Base-by-base conservation (phyloP, 495 filamentous ascomycete genomes). In the Penicillium salamii region DNA sequence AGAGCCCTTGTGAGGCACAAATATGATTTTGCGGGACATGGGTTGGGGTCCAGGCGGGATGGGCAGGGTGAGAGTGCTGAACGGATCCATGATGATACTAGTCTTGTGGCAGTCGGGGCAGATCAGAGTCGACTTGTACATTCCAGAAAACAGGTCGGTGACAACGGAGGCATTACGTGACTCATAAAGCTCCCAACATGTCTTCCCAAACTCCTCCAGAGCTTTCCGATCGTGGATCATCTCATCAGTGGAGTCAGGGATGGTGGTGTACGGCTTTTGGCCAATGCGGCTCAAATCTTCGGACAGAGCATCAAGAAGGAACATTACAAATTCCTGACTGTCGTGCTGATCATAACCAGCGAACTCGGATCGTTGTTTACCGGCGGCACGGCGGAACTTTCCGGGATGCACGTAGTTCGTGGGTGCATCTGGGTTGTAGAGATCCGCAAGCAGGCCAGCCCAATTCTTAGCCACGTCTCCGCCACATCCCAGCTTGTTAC, bases 51-150 rank as follows among this genome's bases (percentile, higher is more conserved):
- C 80, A 0, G 9, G 5, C 35, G 93, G 95, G 24, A 98, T 72
- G 48, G 93, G 95, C 19, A 98, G 71, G 0, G 95, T 96, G 24
- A 97, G 68, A 49, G 90, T 93, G 71, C 89, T 97, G 78, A 95
- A 98, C 2, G 93, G 93, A 70, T 98, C 93, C 56, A 98, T 97
- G 4, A 93, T 98, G 53, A 98, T 96, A 77, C 90, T 96, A 69
- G 96, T 86, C 72, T 98, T 98, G 47, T 86, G 78, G 62, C 93
- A 98, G 7, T 73, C 80, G 1, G 92, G 95, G 63, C 93, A 98
- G 49, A 90, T 82, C 34, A 98, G 79, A 4, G 92, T 97, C 21
- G 92, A 97, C 72, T 97, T 96, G 77, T 97, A 98, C 76, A 97
- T 89, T 42, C 93, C 93, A 37, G 88, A 91, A 64, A 98, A 97